Base-by-base conservation (phyloP, 345 rosid genomes). In the Diplotaxis tenuifolia region DNA sequence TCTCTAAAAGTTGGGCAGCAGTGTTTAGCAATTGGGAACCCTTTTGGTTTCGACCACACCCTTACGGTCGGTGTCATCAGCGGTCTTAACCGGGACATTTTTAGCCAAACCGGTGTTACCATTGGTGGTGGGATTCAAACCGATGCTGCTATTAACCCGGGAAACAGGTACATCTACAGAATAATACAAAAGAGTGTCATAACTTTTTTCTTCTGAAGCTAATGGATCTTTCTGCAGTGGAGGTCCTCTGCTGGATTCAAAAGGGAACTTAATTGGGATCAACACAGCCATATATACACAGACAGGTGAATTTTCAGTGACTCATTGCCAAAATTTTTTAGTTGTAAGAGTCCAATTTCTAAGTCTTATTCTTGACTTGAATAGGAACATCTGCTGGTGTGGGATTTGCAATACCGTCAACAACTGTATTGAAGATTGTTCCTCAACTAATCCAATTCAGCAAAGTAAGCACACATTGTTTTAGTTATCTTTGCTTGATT, bases 81-180 rank as follows among this genome's bases (percentile, higher is more conserved):
- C 47, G 98, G 98, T 78, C 78, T 94, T 74, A 89, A 94, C 75
- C 81, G 97, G 2, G 98, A 94, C 54, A 94, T 91, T 62, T 94
- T 87, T 72, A 94, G 97, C 77, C 86, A 86, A 85, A 81, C 93
- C 38, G 98, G 98, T 65, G 92, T 94, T 34, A 91, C 96, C 9
- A 88, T 94, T 67, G 90, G 96, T 66, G 97, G 98, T 72, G 96
- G 97, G 58, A 87, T 94, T 81, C 97, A 94, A 87, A 94, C 98
- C 25, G 98, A 94, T 88, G 98, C 98, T 12, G 96, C 98, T 23
- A 94, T 91, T 74, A 94, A 94, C 84, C 98, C 98, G 0, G 98
- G 98, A 62, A 94, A 94, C 81, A 91, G 97, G 98, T 88, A 77
- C 2, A 68, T 77, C 9, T 25, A 10, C 2, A 49, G 45, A 47